Evolutionary conservation across 2,329 filamentous ascomycete species (phyloP), one percentile per base, ranked within the genome.

Genomic region (Fusarium ramigenum): DNA sequence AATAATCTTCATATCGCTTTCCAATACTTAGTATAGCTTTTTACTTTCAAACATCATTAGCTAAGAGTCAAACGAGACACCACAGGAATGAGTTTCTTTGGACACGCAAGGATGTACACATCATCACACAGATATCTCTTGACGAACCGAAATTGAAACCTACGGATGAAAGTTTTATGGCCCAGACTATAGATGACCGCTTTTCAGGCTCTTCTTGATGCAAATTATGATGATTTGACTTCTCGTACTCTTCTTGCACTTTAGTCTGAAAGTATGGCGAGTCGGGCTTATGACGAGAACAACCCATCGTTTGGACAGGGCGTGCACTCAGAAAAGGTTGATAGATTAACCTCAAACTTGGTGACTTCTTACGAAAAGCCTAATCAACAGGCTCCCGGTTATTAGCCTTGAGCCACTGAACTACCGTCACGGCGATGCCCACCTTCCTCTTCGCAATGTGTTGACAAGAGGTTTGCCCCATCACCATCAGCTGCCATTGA

Each of bases 271-370:
- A 25, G 8, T 15, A 34, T 25, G 8, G 47, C 11, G 4, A 15
- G 4, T 15, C 4, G 2, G 9, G 15, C 5, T 14, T 23, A 23
- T 8, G 6, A 34, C 8, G 11, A 50, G 30, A 50, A 23, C 9
- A 23, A 0, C n/a, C 11, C 2, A 15, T 15, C 47, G 4, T 3
- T 18, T 23, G 16, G 10, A 7, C 16, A 34, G 16, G 0, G 9
- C 4, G 6, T 19, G 15, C 16, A 34, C 16, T 34, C 11, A 19
- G n/a, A 12, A 10, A 10, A 25, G 4, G n/a, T 19, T 23, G 1
- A 7, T 23, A 34, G 16, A 19, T 8, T 8, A 36, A n/a, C 7
- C 21, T 23, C 5, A n/a, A 18, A 49, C 21, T 32, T n/a, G 21
- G 15, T 49, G 21, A 16, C 21, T 49, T 30, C 46, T n/a, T 9